These are phyloP conservation scores for Betula pendula DNA, from an alignment of 306 rosid species.

Conservation along the genomic window DNA sequence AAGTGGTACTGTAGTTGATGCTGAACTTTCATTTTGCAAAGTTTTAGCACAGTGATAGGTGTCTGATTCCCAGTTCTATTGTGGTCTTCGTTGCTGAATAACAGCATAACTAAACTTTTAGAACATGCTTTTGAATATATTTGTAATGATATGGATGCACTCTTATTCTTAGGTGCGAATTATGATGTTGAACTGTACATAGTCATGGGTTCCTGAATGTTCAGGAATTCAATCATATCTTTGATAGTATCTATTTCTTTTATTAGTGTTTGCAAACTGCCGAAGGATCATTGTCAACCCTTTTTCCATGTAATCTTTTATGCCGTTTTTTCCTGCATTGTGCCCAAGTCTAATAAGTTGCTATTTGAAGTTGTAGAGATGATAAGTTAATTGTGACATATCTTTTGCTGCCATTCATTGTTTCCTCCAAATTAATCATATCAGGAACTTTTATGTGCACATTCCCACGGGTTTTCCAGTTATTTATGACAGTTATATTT, in stretches of 20 bases:
- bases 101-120: no score
- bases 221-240: not conserved
- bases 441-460: not conserved
- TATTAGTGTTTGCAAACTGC: not conserved
- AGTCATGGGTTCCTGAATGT: not conserved
- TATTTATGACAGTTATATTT: not conserved
- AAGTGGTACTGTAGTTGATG: no score
- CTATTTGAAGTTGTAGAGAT: not conserved
- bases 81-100: no score
- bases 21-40: no score
- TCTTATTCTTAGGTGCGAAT: not conserved
- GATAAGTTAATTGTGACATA: not conserved
- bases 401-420: not conserved
- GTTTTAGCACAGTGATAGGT: no score
- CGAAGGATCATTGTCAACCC: not conserved
- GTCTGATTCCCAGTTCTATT: no score
- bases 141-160: not conserved
- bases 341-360: not conserved
- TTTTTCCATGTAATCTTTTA: not conserved
- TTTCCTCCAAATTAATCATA: not conserved
- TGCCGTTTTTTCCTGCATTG: not conserved
- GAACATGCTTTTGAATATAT: not conserved
- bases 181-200: not conserved
- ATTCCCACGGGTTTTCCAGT: slow-evolving; percentile 13
- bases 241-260: not conserved